Conservation (phyloP, 1,284 basidiomycete species). For the Cronartium ribicola region DNA sequence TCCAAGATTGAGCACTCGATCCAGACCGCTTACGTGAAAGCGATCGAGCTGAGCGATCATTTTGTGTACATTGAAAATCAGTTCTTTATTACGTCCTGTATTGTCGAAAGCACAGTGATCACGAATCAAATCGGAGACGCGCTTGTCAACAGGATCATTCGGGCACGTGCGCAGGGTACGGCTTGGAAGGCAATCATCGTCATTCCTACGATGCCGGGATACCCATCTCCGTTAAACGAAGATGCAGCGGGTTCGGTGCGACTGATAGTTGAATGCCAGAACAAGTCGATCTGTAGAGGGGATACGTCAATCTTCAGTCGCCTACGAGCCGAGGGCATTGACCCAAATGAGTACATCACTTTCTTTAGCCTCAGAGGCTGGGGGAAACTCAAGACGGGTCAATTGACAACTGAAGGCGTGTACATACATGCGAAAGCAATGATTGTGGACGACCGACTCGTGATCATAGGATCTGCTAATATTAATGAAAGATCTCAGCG, state of each 20-base stretch:
- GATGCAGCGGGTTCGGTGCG: slow-evolving; percentile 86
- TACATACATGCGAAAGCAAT: slow-evolving; percentile 88
- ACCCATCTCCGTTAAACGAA: slow-evolving; percentile 87
- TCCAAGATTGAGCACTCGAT: slow-evolving; percentile 85
- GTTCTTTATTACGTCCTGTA: slow-evolving; percentile 95
- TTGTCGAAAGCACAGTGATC: slow-evolving; percentile 76
- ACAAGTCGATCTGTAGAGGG: slow-evolving; percentile 79
- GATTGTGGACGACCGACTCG: slow-evolving; percentile 91
- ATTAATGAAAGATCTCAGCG: slow-evolving; percentile 96
- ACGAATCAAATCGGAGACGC: slow-evolving; percentile 95
- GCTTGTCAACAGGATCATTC: slow-evolving; percentile 82
- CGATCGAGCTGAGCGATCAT: slow-evolving; percentile 89
- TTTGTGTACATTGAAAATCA: slow-evolving; percentile 96
- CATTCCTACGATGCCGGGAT: slow-evolving; percentile 88
- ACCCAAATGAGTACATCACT: slow-evolving; percentile 87
- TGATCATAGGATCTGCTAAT: slow-evolving; percentile 98
- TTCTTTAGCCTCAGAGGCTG: slow-evolving; percentile 90
- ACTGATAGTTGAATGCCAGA: slow-evolving; percentile 89
- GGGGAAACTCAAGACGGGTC: slow-evolving; percentile 81
- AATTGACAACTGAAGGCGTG: slow-evolving; percentile 75
- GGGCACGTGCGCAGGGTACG: slow-evolving; percentile 73
- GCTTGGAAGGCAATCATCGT: slow-evolving; percentile 90
- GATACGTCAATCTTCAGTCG: slow-evolving; percentile 87
- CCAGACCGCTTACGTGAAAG: slow-evolving; percentile 79
- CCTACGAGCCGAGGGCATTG: slow-evolving; percentile 78